Base-by-base conservation (phyloP, 108 stramenopile species). In the Aurantiochytrium sp. region DNA sequence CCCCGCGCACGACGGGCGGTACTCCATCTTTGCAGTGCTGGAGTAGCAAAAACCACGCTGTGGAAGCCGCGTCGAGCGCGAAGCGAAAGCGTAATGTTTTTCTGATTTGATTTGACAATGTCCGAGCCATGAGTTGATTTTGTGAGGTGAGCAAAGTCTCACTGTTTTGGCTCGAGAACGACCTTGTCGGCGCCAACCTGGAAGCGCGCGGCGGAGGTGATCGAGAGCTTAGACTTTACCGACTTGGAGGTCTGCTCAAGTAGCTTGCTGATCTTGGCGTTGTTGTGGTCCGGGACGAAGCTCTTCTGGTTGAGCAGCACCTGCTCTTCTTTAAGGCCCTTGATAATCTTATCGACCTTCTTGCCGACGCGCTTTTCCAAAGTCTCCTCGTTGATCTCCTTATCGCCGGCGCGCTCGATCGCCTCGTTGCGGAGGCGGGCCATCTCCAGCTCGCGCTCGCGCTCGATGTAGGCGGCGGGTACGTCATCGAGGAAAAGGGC, bases 261-360 rank as follows among this genome's bases (percentile, higher is more conserved):
- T 8, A 81, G 2, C 19, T 41, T 48, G 42, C 42, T 48, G 39
- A 81, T 48, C 73, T 81, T 81, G 15, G 59, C 59, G 39, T 24
- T 24, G 21, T 48, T 41, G 73, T 48, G 45, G 21, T 41, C 73
- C 39, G 73, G 73, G 3, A 48, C 73, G 24, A 48, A 41, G 45
- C 42, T 48, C 73, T 81, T 41, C 39, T 81, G 73, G 73, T 81
- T 48, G 10, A 81, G 39, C 15, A 81, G 73, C 42, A 81, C 73
- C 73, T 81, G 42, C 45, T 81, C 73, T 19, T 81, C 73, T 24
- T 81, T 81, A 24, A 81, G 73, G 2, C 45, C 45, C 73, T 81
- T 81, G 27, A 81, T 81, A 24, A 81, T 81, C 73, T 81, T 81
- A 5, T 81, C 73, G 42, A 81, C 73, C 73, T 81, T 81, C 45